Evolutionary conservation across 1,139 yeast genomes (phyloP).

Genomic region (Suhomyces terraborum): DNA sequence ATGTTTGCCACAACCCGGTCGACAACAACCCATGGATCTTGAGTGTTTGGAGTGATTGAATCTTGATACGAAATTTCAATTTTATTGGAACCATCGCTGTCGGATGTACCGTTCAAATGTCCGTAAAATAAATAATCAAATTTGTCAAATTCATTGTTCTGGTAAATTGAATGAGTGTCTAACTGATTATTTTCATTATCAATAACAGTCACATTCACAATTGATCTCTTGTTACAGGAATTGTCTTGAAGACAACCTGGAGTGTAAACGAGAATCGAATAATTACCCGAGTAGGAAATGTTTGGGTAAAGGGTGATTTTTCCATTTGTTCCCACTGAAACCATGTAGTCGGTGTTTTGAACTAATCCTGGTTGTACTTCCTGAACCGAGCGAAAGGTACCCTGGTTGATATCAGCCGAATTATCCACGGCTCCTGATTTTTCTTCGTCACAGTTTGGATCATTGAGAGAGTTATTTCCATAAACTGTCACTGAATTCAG

Average conservation of each 20-base stretch:
- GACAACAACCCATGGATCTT: constrained; percentile 63
- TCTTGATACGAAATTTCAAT: constrained; percentile 48
- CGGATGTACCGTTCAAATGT: constrained; percentile 53
- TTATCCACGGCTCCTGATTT: constrained; percentile 25
- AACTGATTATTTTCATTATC: constrained; percentile 49
- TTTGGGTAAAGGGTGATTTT: constrained; percentile 69
- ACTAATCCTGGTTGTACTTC: constrained; percentile 23
- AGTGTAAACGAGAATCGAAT: constrained; percentile 70
- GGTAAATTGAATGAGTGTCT: constrained; percentile 56
- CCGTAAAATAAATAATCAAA: constrained; percentile 81
- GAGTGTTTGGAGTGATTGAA: constrained; percentile 28
- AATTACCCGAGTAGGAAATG: constrained; percentile 72
- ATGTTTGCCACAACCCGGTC: constrained; percentile 65
- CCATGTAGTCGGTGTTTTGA: constrained; percentile 32
- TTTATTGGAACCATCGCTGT: constrained; percentile 46
- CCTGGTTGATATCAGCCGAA: constrained; percentile 35
- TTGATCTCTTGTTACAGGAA: constrained; percentile 72
- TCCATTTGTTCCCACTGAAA: constrained; percentile 33
- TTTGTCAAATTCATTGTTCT: constrained; percentile 77
- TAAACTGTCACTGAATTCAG: constrained; percentile 61
- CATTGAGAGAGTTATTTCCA: constrained; percentile 76
- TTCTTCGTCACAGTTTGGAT: constrained; percentile 54
- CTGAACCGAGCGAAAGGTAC: constrained; percentile 37
- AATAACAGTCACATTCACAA: constrained; percentile 72
- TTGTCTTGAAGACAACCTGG: constrained; percentile 81